Evolutionary conservation across 495 filamentous ascomycete genomes (phyloP).

Genomic region (Xylaria flabelliformis): DNA sequence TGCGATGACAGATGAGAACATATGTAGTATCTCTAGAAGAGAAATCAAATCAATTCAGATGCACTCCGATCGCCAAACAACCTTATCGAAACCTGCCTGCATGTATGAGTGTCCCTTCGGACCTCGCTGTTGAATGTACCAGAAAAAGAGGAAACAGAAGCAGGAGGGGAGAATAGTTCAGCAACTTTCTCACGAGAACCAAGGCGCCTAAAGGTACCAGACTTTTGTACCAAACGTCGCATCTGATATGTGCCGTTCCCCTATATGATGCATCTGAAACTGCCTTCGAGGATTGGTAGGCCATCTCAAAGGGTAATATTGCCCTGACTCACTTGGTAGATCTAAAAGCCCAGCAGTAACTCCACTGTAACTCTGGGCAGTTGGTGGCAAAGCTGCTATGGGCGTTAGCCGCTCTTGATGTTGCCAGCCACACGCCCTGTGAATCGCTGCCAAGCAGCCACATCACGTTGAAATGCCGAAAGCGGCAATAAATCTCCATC

Average conservation of each 20-base stretch:
- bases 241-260: slow-evolving; percentile 12
- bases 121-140: slow-evolving; percentile 44
- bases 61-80: slow-evolving; percentile 53
- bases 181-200: slow-evolving; percentile 10
- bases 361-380: slow-evolving; percentile 29
- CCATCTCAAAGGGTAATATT: slow-evolving; percentile 26
- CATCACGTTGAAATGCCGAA: slow-evolving; percentile 23
- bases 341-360: slow-evolving; percentile 31
- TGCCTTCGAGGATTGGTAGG: slow-evolving; percentile 33
- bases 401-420: slow-evolving; percentile 15
- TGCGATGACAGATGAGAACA: slow-evolving; percentile 4
- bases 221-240: slow-evolving; percentile 27
- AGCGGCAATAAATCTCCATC: slow-evolving; percentile 14
- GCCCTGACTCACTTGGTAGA: slow-evolving; percentile 31
- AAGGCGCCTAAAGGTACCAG: slow-evolving; percentile 23
- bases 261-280: slow-evolving; percentile 28
- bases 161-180: slow-evolving; percentile 24
- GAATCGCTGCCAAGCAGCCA: slow-evolving; percentile 19
- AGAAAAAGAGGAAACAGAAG: slow-evolving; percentile 47
- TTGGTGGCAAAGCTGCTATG: slow-evolving; percentile 23
- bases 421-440: slow-evolving; percentile 16
- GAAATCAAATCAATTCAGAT: slow-evolving; percentile 52
- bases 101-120: slow-evolving; percentile 47
- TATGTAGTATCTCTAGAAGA: slow-evolving; percentile 30
- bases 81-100: slow-evolving; percentile 53